Conservation (phyloP, 2,329 filamentous ascomycete genomes). For the Drechslerella stenobrocha region DNA sequence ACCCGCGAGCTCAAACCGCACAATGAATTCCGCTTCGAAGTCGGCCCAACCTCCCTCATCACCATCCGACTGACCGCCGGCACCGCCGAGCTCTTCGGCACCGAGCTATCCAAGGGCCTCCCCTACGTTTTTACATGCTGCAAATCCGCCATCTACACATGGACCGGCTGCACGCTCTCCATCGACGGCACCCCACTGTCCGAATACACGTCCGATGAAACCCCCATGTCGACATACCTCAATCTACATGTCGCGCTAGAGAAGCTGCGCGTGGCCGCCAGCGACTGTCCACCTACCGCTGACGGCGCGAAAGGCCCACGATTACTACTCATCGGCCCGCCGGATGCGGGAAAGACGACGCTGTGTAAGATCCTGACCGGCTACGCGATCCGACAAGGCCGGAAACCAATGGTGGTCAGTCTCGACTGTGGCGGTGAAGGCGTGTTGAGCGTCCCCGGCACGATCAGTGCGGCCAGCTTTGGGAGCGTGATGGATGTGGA, state of each 20-base stretch:
- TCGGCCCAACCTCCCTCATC: conserved; percentile 9
- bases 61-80: conserved; percentile 58
- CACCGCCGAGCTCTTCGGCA: conserved; percentile 90
- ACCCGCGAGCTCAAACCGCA: conserved; percentile 37
- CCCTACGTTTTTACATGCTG: conserved; percentile 78
- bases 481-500: conserved; percentile 85
- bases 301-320: conserved; percentile 67
- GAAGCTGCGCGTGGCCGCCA: conserved; percentile 67
- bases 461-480: conserved; percentile 82
- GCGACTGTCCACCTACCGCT: conserved; percentile 29
- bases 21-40: conserved; percentile 48
- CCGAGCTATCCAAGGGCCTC: conserved; percentile 80
- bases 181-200: conserved; percentile 66
- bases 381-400: conserved; percentile 74
- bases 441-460: conserved; percentile 75
- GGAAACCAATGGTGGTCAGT: conserved; percentile 80
- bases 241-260: conserved; percentile 89
- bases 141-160: conserved; percentile 88
- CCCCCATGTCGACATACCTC: conserved; percentile 75
- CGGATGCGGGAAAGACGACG: conserved; percentile 80
- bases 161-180: conserved; percentile 85
- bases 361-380: conserved; percentile 74
- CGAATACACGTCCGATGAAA: conserved; percentile 69
- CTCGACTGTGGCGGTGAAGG: conserved; percentile 75
- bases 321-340: conserved; percentile 79